phyloP scores from a whole-genome alignment of 331 rosid species.

The Rhamnella rubrinervis region DNA sequence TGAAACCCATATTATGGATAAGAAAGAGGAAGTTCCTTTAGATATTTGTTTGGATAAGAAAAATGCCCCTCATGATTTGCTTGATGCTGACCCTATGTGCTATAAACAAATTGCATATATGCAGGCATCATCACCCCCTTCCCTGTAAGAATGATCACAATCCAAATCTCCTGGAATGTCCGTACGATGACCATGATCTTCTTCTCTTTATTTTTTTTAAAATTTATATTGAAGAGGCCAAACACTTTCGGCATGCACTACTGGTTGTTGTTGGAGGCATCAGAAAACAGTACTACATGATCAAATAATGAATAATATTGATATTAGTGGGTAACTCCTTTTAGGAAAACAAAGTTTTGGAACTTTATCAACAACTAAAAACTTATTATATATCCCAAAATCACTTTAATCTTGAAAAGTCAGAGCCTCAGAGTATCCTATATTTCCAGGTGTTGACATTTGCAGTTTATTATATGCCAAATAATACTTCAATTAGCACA shows the following conservation, averaged over 20 bases:
- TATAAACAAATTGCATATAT: conserved; percentile 53
- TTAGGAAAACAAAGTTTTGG: neutral
- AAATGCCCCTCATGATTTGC: conserved; percentile 56
- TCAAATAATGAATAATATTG: neutral
- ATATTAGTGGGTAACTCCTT: neutral
- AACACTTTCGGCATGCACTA: conserved; percentile 40
- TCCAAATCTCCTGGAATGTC: conserved; percentile 33
- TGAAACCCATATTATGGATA: conserved; percentile 41
- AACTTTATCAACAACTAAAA: neutral
- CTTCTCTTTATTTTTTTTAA: neutral
- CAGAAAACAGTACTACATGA: conserved; percentile 23
- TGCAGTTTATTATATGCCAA: neutral
- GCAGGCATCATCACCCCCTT: conserved; percentile 21
- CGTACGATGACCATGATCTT: conserved; percentile 10
- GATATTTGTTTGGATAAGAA: conserved; percentile 90
- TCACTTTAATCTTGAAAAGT: conserved; percentile 19
- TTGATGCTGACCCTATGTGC: conserved; percentile 51
- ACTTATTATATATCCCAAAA: conserved; percentile 25
- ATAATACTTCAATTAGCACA: neutral
- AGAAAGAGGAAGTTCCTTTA: conserved; percentile 47
- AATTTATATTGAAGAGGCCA: neutral
- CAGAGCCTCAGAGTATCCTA: conserved; percentile 15
- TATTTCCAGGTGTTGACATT: conserved; percentile 9
- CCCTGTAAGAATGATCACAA: neutral
- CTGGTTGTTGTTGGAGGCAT: conserved; percentile 34